These are phyloP conservation scores for Pyrus hybrid DNA, from an alignment of 331 rosid genomes.

Conservation along the genomic window DNA sequence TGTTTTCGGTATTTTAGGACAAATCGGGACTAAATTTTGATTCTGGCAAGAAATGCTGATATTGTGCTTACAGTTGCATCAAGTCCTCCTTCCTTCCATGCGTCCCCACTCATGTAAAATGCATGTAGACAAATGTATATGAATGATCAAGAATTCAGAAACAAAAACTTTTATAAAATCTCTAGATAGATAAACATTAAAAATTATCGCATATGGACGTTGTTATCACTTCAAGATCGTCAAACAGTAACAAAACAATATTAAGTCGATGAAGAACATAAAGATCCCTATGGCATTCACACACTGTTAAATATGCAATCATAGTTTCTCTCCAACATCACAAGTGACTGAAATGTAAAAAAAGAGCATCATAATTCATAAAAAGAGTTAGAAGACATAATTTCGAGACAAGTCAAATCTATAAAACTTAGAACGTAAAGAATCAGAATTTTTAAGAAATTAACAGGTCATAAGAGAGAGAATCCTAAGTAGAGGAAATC, in stretches of 20 bases:
- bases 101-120: constrained; percentile 98
- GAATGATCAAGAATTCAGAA: constrained; percentile 22
- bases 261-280: background rate
- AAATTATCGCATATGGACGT: background rate
- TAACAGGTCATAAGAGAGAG: background rate
- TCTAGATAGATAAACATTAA: background rate
- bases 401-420: background rate
- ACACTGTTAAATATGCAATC: background rate
- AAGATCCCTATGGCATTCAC: background rate
- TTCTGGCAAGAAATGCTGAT: too few relatives aligned
- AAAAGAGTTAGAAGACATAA: background rate
- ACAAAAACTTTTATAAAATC: background rate
- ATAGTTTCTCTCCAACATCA: background rate
- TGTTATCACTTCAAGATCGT: background rate
- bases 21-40: too few relatives aligned
- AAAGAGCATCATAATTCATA: too few relatives aligned
- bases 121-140: constrained; percentile 43
- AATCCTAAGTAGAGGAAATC: too few relatives aligned
- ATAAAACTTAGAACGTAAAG: background rate
- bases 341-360: background rate
- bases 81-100: constrained; percentile 97
- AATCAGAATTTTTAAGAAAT: background rate
- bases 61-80: too few relatives aligned
- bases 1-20: too few relatives aligned
- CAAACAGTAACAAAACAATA: background rate